Base-by-base conservation (phyloP, 2,329 filamentous ascomycete species). In the Aureobasidium sp. region DNA sequence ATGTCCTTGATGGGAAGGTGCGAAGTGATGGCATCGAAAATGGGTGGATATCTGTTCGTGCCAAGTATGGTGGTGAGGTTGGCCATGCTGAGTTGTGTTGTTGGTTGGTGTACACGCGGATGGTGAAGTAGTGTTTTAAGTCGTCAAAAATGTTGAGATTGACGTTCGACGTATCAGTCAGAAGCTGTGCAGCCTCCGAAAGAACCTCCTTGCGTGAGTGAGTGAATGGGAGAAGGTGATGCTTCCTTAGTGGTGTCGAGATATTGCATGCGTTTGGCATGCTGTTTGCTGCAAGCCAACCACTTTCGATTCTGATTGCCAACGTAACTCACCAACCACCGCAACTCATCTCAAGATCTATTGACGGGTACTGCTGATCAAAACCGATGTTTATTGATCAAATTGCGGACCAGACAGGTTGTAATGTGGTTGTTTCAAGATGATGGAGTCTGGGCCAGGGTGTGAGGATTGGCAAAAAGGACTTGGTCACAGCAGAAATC, bases 1-100 rank as follows among this genome's bases (percentile, higher is more conserved):
- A 58, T 30, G n/a, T 58, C 54, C 3, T 25, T 37, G 54, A 58
- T 58, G 7, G 54, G 6, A 10, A 58, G 42, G 7, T 37, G 42
- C 25, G 42, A 6, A 32, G 42, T 58, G 37, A 58, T 21, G 5
- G 15, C 3, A 10, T 58, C 25, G 11, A 30, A 47, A 32, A 58
- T 25, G 3, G 8, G 11, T 5, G 32, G 21, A 15, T 30, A 48
- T 4, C 25, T 27, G 32, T 58, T 21, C 13, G 32, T n/a, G 27
- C 9, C 42, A 13, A 58, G 42, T 30, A 58, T n/a, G 13, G 32
- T 30, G 32, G 21, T 8, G 21, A 58, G 54, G 5, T 37, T 27
- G 13, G 54, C 30, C 54, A 58, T 48, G 15, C 27, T 30, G 42
- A 37, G 21, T 32, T 3, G 3, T 15, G 37, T 29, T 42, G 37